Evolutionary conservation across 257 asterid genomes (phyloP).

Genomic region (Salvia splendens): DNA sequence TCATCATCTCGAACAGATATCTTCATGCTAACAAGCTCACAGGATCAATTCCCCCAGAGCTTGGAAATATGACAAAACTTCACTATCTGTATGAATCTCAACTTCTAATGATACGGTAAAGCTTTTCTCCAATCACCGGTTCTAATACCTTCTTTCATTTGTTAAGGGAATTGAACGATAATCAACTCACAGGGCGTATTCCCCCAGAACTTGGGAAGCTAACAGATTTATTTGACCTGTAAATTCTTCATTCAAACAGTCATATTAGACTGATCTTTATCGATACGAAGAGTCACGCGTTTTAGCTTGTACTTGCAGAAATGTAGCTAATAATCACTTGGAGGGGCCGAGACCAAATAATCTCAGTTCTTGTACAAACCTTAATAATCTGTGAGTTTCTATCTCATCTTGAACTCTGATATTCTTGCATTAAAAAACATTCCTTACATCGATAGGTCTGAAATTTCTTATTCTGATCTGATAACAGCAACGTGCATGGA

Average conservation of each 20-base stretch:
- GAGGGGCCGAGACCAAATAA: slow-evolving; percentile 86
- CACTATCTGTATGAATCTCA: slow-evolving; percentile 67
- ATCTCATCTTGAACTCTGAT: not conserved
- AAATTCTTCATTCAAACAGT: slow-evolving; percentile 22
- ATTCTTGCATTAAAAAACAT: not conserved
- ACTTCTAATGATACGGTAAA: not conserved
- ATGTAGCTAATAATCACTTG: slow-evolving; percentile 80
- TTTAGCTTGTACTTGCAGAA: slow-evolving; percentile 49
- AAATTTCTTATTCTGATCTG: slow-evolving; percentile 4
- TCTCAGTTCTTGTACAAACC: slow-evolving; percentile 90
- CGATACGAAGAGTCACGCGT: not conserved
- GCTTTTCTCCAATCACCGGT: not conserved
- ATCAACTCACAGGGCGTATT: slow-evolving; percentile 70
- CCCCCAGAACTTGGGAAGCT: slow-evolving; percentile 95
- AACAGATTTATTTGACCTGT: slow-evolving; percentile 89
- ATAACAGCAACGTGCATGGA: slow-evolving; percentile 72
- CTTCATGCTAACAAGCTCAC: slow-evolving; percentile 87
- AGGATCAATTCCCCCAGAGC: slow-evolving; percentile 89
- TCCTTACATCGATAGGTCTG: not conserved
- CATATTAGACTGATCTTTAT: not conserved
- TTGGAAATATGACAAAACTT: slow-evolving; percentile 95
- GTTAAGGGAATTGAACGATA: slow-evolving; percentile 83
- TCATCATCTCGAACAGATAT: slow-evolving; percentile 49
- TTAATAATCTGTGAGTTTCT: slow-evolving; percentile 89
- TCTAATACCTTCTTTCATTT: not conserved